A percentile compares a stretch with the other conserved stretches of the same genome.
Conservation (phyloP, 2,329 filamentous ascomycete species). For the Diplodia scrobiculata region DNA sequence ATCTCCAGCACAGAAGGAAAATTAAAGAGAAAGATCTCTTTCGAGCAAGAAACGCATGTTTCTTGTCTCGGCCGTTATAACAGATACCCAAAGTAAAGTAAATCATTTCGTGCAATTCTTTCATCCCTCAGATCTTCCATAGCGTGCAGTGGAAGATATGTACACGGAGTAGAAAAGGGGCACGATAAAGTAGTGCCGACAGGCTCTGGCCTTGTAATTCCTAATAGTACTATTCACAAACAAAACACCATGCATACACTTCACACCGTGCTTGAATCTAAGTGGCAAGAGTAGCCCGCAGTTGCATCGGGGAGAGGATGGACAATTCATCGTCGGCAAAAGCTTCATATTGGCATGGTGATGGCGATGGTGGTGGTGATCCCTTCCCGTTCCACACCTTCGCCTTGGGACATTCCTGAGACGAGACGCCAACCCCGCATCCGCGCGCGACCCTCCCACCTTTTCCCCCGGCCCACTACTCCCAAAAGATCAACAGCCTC, state of each 20-base stretch:
- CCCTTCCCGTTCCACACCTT: background rate
- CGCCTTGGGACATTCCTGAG: background rate
- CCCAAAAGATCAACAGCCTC: background rate
- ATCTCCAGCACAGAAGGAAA: background rate
- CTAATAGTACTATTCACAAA: background rate
- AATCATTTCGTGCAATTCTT: background rate
- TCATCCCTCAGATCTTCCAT: background rate
- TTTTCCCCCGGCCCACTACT: background rate
- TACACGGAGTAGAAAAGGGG: background rate
- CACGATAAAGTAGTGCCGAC: background rate
- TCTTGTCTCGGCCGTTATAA: background rate
- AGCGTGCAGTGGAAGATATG: background rate
- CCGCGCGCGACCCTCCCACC: background rate
- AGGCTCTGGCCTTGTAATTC: background rate
- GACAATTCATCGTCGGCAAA: background rate
- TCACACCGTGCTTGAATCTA: background rate
- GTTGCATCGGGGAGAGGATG: background rate
- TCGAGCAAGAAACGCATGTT: background rate
- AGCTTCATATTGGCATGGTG: background rate
- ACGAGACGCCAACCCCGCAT: background rate
- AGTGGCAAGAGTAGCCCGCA: background rate
- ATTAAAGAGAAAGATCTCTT: background rate
- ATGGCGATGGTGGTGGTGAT: background rate
- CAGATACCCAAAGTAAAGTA: constrained; percentile 8
- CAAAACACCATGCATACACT: background rate